These are phyloP conservation scores for Zygosaccharomyces bisporus DNA, from an alignment of 805 yeast genomes.

Conservation along the genomic window DNA sequence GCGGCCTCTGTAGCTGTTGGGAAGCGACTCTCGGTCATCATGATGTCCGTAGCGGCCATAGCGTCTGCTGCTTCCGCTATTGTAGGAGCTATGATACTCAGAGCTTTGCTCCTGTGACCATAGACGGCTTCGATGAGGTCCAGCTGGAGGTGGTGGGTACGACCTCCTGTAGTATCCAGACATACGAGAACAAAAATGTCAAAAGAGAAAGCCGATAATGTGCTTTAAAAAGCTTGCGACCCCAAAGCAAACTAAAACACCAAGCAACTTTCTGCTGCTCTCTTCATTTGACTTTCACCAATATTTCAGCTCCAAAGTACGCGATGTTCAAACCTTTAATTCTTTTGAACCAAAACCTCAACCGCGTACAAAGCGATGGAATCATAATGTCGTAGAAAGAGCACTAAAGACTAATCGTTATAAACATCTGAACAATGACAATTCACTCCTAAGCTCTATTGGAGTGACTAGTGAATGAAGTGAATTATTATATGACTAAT, in stretches of 20 bases:
- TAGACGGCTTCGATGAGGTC: slow-evolving; percentile 15
- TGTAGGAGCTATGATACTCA: not conserved
- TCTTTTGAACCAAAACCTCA: not conserved
- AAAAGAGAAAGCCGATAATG: not conserved
- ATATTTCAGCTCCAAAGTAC: slow-evolving; percentile 1
- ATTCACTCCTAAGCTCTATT: too few relatives aligned
- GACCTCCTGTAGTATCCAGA: slow-evolving; percentile 25
- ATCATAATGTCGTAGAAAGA: not conserved
- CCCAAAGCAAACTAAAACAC: not conserved
- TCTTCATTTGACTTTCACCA: not conserved
- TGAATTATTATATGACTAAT: not conserved
- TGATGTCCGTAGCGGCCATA: slow-evolving; percentile 7
- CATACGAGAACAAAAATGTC: slow-evolving; percentile 14
- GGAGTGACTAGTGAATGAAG: not conserved
- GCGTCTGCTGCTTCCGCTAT: slow-evolving; percentile 3
- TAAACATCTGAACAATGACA: too few relatives aligned
- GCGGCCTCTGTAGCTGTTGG: slow-evolving; percentile 4
- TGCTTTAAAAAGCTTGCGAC: slow-evolving; percentile 1
- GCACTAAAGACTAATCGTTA: too few relatives aligned
- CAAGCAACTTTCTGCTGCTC: slow-evolving; percentile 1
- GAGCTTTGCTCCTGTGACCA: slow-evolving; percentile 8
- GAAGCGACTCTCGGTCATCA: not conserved
- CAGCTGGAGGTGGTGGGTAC: slow-evolving; percentile 18
- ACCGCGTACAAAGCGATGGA: slow-evolving; percentile 6
- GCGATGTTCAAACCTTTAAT: slow-evolving; percentile 4